These are phyloP conservation scores for Blastobotrys serpentis DNA, from an alignment of 1,139 yeast genomes.

Conservation along the genomic window DNA sequence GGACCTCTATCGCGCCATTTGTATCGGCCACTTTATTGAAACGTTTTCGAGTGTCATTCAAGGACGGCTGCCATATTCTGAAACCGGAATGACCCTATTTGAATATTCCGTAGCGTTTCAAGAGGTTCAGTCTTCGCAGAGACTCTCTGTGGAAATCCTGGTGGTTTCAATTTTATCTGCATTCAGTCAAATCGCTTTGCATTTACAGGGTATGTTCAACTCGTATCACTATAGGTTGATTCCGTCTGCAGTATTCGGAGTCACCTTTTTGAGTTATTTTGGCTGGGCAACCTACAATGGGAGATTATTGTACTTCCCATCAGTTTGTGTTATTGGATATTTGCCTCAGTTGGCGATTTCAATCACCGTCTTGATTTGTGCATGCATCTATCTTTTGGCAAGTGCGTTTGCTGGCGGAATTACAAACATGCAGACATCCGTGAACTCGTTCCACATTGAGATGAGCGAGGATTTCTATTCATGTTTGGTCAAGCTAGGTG, in stretches of 20 bases:
- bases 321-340: constrained; percentile 54
- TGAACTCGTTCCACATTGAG: constrained; percentile 36
- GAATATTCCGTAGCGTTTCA: constrained; percentile 75
- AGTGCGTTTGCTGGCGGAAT: constrained; percentile 57
- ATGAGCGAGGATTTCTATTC: constrained; percentile 66
- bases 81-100: constrained; percentile 68
- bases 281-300: constrained; percentile 42
- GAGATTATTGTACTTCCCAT: constrained; percentile 50
- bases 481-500: constrained; percentile 58
- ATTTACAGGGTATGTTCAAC: constrained; percentile 55
- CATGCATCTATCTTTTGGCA: constrained; percentile 54
- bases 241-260: constrained; percentile 59
- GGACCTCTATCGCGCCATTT: constrained; percentile 61
- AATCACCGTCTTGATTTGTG: constrained; percentile 51
- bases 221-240: constrained; percentile 55
- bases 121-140: constrained; percentile 54
- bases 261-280: constrained; percentile 50
- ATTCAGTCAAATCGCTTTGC: constrained; percentile 55
- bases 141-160: constrained; percentile 56
- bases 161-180: constrained; percentile 53
- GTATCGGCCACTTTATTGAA: constrained; percentile 67
- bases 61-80: constrained; percentile 59
- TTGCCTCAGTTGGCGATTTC: constrained; percentile 60
- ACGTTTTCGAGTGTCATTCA: constrained; percentile 62
- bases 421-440: constrained; percentile 42